phyloP scores from a whole-genome alignment of 192 early-diverging fungal species.

The Mortierella alpina region DNA sequence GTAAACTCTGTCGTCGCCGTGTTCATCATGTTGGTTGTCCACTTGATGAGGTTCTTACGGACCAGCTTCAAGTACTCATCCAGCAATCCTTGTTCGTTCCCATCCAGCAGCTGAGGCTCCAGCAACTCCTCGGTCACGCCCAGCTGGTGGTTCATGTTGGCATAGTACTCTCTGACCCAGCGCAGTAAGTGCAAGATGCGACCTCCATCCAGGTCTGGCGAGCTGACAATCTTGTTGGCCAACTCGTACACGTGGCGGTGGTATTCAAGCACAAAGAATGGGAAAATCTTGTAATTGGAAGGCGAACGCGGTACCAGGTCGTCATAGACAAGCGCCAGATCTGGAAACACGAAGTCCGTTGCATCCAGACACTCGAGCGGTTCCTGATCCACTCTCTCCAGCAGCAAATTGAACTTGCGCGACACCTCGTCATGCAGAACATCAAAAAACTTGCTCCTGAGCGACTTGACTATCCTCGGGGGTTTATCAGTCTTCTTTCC shows the following conservation, averaged over 20 bases:
- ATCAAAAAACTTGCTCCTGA: constrained; percentile 85
- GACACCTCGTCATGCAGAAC: constrained; percentile 76
- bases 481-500: constrained; percentile 58
- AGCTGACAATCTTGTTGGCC: constrained; percentile 76
- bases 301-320: constrained; percentile 90
- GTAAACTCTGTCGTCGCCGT: constrained; percentile 85
- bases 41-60: constrained; percentile 86
- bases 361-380: constrained; percentile 69
- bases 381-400: constrained; percentile 69
- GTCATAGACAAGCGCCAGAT: constrained; percentile 89
- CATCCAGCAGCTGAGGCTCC: constrained; percentile 92
- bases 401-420: constrained; percentile 73
- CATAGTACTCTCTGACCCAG: constrained; percentile 94
- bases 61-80: constrained; percentile 94
- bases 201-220: constrained; percentile 84
- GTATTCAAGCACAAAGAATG: constrained; percentile 94
- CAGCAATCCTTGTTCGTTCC: constrained; percentile 89
- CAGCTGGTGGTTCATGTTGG: constrained; percentile 86
- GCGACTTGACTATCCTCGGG: constrained; percentile 71
- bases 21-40: constrained; percentile 91
- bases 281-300: constrained; percentile 93
- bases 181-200: constrained; percentile 86
- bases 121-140: constrained; percentile 90
- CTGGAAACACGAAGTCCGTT: constrained; percentile 88
- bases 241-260: constrained; percentile 91